Evolutionary conservation across 1,139 yeast species (phyloP).

Genomic region (Candida pseudoviswanathii): DNA sequence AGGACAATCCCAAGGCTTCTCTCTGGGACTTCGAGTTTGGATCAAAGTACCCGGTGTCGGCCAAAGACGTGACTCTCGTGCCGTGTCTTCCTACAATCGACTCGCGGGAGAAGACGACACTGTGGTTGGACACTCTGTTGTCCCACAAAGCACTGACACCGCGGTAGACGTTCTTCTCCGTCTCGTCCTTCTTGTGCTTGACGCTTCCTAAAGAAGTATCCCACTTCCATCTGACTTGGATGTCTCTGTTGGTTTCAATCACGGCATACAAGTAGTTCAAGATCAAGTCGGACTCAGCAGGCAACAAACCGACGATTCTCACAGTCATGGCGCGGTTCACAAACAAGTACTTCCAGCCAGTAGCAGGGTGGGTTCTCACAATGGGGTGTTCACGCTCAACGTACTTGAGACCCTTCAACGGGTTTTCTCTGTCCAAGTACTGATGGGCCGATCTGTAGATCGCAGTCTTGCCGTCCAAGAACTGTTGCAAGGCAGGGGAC

Average conservation of each 20-base stretch:
- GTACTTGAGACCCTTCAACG: conserved; percentile 35
- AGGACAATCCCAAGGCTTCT: conserved; percentile 50
- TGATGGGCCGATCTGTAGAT: conserved; percentile 37
- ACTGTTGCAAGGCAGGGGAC: conserved; percentile 37
- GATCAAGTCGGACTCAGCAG: conserved; percentile 32
- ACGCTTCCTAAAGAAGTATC: conserved; percentile 10
- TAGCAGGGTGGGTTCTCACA: conserved; percentile 45
- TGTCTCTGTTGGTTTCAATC: conserved; percentile 39
- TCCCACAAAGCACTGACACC: conserved; percentile 64
- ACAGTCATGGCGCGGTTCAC: conserved; percentile 41
- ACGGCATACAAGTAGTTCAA: conserved; percentile 36
- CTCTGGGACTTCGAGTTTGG: conserved; percentile 55
- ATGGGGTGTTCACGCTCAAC: conserved; percentile 44
- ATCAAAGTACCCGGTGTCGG: conserved; percentile 56
- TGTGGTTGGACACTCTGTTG: conserved; percentile 54
- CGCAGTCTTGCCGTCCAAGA: conserved; percentile 42
- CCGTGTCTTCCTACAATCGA: conserved; percentile 56
- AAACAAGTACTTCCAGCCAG: conserved; percentile 44
- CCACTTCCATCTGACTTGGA: conserved; percentile 61
- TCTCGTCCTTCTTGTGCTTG: conserved; percentile 13
- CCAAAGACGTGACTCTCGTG: conserved; percentile 59
- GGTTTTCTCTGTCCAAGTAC: conserved; percentile 35
- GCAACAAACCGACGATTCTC: conserved; percentile 39
- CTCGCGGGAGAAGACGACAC: conserved; percentile 54
- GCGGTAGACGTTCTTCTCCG: conserved; percentile 45